Base-by-base conservation (phyloP, 192 early-diverging fungal species). In the Linnemannia hyalina region DNA sequence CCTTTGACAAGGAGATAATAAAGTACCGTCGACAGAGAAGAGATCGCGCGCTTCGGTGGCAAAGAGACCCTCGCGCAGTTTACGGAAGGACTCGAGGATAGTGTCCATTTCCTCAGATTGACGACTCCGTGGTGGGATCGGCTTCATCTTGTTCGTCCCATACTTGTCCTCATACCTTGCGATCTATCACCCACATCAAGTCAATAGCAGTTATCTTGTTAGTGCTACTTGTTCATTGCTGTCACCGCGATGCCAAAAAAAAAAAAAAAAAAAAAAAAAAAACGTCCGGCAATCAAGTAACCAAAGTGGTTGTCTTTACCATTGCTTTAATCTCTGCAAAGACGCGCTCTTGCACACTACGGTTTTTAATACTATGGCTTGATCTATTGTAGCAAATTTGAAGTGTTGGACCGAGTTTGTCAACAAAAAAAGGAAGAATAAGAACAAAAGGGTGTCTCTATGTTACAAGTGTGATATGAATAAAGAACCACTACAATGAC, bases 271-370 rank as follows among this genome's bases (percentile, higher is more conserved):
- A 35, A 35, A n/a, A n/a, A n/a, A n/a, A n/a, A n/a, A n/a, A n/a
- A n/a, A n/a, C 38, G 6, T 40, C 38, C 0, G 6, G 38, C 38
- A 40, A 3, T 4, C 6, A 40, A 3, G 38, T 1, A 40, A 40
- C 6, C 38, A 3, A 40, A 6, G 38, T 5, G 38, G 38, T 6
- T 5, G 38, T 3, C 38, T 29, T 80, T 86, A 86, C 84, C 84
- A 86, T 86, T 5, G 44, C 63, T 81, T 86, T 81, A 78, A 86
- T 86, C 80, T 86, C 84, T 70, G 57, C 32, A 76, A 86, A 81
- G 77, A 86, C 79, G 36, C 68, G 84, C 32, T 86, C 84, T 44
- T 86, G 84, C 68, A 86, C 73, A 74, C 60, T 72, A 65, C 80
- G 78, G 36, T 75, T 44, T 75, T 86, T 86, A 40, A 86, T n/a